Base-by-base conservation (phyloP, 2,329 filamentous ascomycete genomes). In the Cladosporium sp. region DNA sequence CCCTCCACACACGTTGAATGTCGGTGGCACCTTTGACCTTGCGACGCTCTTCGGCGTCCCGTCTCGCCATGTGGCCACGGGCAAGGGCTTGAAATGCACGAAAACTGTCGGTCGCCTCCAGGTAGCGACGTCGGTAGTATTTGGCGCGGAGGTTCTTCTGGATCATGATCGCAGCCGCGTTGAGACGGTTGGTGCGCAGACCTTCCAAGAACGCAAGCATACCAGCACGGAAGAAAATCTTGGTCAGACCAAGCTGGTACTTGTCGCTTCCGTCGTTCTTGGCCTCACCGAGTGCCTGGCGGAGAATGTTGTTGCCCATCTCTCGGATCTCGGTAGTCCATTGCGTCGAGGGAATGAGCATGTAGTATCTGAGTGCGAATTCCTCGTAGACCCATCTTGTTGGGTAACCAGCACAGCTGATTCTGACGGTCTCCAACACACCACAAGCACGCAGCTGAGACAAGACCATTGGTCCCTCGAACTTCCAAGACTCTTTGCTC, bases 321-420 rank as follows among this genome's bases (percentile, higher is more conserved):
- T 91, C 79, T 49, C 89, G 83, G 61, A 98, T 95, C 69, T 97
- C 91, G 0, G 89, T 85, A 4, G 91, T 95, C 92, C 93, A 97
- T 63, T 88, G 81, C 14, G 79, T 78, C 3, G 93, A 97, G 46
- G 85, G 89, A 44, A 95, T 89, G 58, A 98, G 78, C 89, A 98
- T 96, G 76, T 98, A 98, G 75, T 98, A 98, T 56, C 93, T 84
- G 55, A 96, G 77, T 14, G 93, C 93, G 70, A 98, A 98, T 68
- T 98, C 93, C 67, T 98, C 93, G 67, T 96, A 98, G 0, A 93
- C 97, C 95, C 93, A 98, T 68, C 93, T 81, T 43, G 93, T 97
- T 13, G 93, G 93, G 67, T 98, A 98, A 57, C 93, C 93, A 58
- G 93, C 93, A 68, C 88, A 95, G 74, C 90, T 95, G 72, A 98